These are phyloP conservation scores for Dactylellina haptotyla DNA, from an alignment of 2,329 filamentous ascomycete species.

Conservation along the genomic window DNA sequence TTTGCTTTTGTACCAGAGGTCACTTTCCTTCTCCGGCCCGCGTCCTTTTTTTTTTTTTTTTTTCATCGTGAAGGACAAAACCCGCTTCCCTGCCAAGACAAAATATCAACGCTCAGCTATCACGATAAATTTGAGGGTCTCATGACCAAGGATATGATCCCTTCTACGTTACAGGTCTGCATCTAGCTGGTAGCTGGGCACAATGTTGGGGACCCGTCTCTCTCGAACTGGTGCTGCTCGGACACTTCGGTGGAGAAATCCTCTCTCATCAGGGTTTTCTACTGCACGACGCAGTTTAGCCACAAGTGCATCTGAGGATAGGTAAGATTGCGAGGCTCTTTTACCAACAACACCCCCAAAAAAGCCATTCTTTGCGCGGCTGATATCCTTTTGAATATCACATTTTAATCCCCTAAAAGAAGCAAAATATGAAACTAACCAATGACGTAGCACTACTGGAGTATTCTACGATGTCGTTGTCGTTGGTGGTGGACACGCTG, in stretches of 20 bases:
- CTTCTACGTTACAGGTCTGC: conserved; percentile 1
- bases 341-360: too few species aligned
- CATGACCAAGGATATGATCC: conserved; percentile 22
- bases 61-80: neutral
- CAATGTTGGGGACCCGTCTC: conserved; percentile 30
- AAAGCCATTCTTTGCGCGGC: neutral
- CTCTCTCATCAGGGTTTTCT: neutral
- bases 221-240: conserved; percentile 15
- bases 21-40: neutral
- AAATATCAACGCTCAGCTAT: conserved; percentile 14
- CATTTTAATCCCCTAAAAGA: conserved; percentile 5
- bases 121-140: conserved; percentile 10
- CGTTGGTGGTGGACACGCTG: conserved; percentile 94
- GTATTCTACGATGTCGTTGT: conserved; percentile 84
- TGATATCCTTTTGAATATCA: neutral
- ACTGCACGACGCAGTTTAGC: conserved; percentile 27
- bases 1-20: conserved; percentile 5
- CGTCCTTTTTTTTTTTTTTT: neutral
- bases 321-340: neutral
- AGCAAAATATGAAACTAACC: conserved; percentile 1
- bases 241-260: conserved; percentile 12
- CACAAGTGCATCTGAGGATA: conserved; percentile 40
- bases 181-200: neutral
- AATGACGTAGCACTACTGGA: conserved; percentile 23
- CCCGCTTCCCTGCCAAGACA: conserved; percentile 17